phyloP scores from a whole-genome alignment of 2,329 filamentous ascomycete genomes.

The Coccinonectria pachysandricola region DNA sequence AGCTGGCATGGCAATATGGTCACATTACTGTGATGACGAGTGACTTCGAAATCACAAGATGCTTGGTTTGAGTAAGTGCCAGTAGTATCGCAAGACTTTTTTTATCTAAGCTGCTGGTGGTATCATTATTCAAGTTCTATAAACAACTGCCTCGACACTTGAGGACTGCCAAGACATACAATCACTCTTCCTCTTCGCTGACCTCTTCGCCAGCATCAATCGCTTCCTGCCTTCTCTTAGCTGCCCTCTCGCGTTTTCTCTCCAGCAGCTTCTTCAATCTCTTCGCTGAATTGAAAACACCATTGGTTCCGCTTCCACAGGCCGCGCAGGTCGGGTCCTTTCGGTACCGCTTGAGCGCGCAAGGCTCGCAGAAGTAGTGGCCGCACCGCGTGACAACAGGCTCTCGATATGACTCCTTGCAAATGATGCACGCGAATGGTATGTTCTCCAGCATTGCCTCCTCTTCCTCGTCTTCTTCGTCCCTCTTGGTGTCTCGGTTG shows the following conservation, averaged over 20 bases:
- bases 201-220: constrained; percentile 41
- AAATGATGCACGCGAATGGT: constrained; percentile 83
- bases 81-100: too few species aligned
- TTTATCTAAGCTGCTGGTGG: too few species aligned
- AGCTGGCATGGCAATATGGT: too few species aligned
- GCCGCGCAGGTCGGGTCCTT: constrained; percentile 80
- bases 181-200: constrained; percentile 22
- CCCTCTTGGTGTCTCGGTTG: constrained; percentile 31
- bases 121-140: too few species aligned
- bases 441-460: constrained; percentile 70
- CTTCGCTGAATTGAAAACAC: constrained; percentile 84
- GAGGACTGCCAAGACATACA: too few species aligned
- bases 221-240: constrained; percentile 44
- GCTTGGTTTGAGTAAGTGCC: too few species aligned
- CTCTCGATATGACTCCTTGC: constrained; percentile 63
- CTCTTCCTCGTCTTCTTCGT: constrained; percentile 44
- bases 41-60: too few species aligned
- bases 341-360: constrained; percentile 75
- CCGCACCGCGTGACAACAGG: constrained; percentile 84
- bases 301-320: constrained; percentile 75
- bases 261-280: constrained; percentile 72
- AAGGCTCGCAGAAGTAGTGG: constrained; percentile 92
- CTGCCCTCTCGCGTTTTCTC: constrained; percentile 53
- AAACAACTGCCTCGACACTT: too few species aligned
- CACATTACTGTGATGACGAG: too few species aligned